A percentile compares a stretch with the other conserved stretches of the same genome.
Evolutionary conservation across 352 stramenopile genomes (phyloP).

Genomic region (Globisporangium echinulatum): DNA sequence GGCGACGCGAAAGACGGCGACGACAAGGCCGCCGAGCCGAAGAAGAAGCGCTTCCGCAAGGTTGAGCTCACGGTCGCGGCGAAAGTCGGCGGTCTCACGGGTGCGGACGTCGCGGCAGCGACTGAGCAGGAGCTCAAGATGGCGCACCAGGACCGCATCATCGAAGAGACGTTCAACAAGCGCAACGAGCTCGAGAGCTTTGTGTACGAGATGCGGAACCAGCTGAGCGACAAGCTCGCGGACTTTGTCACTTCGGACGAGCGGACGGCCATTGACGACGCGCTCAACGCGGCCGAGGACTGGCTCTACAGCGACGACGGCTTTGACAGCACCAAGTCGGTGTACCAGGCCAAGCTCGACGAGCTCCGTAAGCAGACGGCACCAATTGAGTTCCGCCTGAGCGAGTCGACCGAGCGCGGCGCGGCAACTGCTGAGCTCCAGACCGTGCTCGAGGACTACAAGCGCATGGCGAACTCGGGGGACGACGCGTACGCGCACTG

Average conservation of each 20-base stretch:
- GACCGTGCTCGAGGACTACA: slow-evolving; percentile 92
- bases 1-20: slow-evolving; percentile 53
- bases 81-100: slow-evolving; percentile 50
- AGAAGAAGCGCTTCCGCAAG: slow-evolving; percentile 96
- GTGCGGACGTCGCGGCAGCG: slow-evolving; percentile 46
- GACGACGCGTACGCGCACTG: slow-evolving; percentile 95
- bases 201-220: slow-evolving; percentile 99
- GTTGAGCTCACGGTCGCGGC: slow-evolving; percentile 73
- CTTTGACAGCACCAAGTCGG: slow-evolving; percentile 97
- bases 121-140: slow-evolving; percentile 93
- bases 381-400: slow-evolving; percentile 91
- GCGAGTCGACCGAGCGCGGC: slow-evolving; percentile 88
- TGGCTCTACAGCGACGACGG: slow-evolving; percentile 99
- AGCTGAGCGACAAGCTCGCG: slow-evolving; percentile 80
- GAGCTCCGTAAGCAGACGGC: slow-evolving; percentile 91
- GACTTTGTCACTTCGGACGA: slow-evolving; percentile 89
- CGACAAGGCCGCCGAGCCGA: slow-evolving; percentile 70
- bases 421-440: slow-evolving; percentile 88
- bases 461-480: slow-evolving; percentile 91
- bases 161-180: slow-evolving; percentile 97
- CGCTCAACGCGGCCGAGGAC: slow-evolving; percentile 92
- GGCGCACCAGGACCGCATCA: slow-evolving; percentile 93
- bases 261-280: slow-evolving; percentile 78
- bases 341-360: slow-evolving; percentile 94
- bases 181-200: slow-evolving; percentile 99